Evolutionary conservation across 805 yeast species (phyloP), one percentile per base, ranked within the genome.

Genomic region (Zygosaccharomyces bailii): DNA sequence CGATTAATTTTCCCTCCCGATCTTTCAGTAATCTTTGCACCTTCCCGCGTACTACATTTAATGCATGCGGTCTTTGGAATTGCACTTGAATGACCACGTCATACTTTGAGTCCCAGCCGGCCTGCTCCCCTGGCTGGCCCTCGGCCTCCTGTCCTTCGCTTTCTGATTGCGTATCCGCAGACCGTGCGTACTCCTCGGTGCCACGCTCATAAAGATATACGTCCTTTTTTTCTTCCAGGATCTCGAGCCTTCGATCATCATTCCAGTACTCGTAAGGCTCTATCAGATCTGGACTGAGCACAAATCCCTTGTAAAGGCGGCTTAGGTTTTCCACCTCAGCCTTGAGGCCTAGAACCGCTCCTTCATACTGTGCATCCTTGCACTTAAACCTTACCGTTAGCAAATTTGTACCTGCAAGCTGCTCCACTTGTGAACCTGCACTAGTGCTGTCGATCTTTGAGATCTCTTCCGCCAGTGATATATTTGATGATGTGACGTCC

Each of bases 241-340:
- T 34, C 13, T 48, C 35, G 10, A 55, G 35, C 39, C 68, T 49
- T 24, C 52, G 45, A 4, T 11, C 8, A 50, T 63, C 64, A 2
- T 53, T 40, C 10, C 59, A 45, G 45, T 54, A 61, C 41, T 64
- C 64, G 48, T 59, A 64, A 17, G 53, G 48, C 45, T 64, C 68
- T 36, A 61, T 55, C 17, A 51, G 43, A 11, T 53, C 47, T 21
- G 59, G 54, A 30, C 52, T 53, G 10, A 59, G 50, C 3, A 53
- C 33, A 14, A 25, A 34, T n/a, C 62, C 64, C 33, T 52, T 55
- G 32, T 49, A 39, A 9, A 41, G 44, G 24, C 50, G 52, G 8
- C 42, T 31, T 6, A 49, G 30, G 13, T 47, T 44, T 19, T 54
- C 48, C 9, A 53, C 24, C 20, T 39, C 45, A 14, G 39, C 34